Percentiles rank a stretch among this genome's conserved stretches.
These are phyloP conservation scores for Beauveria scarabaeidicola DNA, from an alignment of 2,329 filamentous ascomycete genomes.

Conservation along the genomic window DNA sequence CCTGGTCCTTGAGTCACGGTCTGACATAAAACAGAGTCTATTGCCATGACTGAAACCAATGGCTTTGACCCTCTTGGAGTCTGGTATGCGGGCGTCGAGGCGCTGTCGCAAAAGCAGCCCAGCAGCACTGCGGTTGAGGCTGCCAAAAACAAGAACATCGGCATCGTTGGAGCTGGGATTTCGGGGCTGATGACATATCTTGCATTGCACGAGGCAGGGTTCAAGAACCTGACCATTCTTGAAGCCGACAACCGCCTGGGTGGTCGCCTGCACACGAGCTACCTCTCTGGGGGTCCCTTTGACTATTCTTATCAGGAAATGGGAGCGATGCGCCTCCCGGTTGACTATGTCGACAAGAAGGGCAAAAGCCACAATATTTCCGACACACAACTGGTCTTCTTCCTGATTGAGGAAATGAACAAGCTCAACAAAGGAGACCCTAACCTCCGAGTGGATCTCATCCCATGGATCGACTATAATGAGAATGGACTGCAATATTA, in stretches of 20 bases:
- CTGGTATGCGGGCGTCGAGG: conserved; percentile 58
- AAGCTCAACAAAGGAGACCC: conserved; percentile 43
- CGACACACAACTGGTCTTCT: conserved; percentile 57
- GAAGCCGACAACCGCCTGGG: conserved; percentile 54
- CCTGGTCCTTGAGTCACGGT: neutral
- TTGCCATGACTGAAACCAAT: conserved; percentile 42
- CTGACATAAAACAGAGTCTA: conserved; percentile 16
- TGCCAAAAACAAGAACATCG: conserved; percentile 41
- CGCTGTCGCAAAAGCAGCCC: conserved; percentile 46
- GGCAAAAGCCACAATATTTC: conserved; percentile 50
- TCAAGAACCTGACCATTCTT: conserved; percentile 52
- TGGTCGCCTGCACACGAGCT: conserved; percentile 55
- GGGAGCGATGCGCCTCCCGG: conserved; percentile 59
- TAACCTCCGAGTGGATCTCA: conserved; percentile 48
- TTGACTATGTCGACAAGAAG: conserved; percentile 39
- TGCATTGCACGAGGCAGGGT: conserved; percentile 41
- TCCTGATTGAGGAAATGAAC: conserved; percentile 53
- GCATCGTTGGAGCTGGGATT: conserved; percentile 59
- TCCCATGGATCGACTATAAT: conserved; percentile 51
- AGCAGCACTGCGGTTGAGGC: conserved; percentile 21
- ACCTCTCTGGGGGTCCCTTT: conserved; percentile 48
- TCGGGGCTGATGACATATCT: conserved; percentile 53
- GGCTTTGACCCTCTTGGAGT: conserved; percentile 32
- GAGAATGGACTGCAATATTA: conserved; percentile 45
- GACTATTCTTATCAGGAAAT: conserved; percentile 61